phyloP scores from a whole-genome alignment of 192 early-diverging fungal species.

The Umbelopsis vinacea region DNA sequence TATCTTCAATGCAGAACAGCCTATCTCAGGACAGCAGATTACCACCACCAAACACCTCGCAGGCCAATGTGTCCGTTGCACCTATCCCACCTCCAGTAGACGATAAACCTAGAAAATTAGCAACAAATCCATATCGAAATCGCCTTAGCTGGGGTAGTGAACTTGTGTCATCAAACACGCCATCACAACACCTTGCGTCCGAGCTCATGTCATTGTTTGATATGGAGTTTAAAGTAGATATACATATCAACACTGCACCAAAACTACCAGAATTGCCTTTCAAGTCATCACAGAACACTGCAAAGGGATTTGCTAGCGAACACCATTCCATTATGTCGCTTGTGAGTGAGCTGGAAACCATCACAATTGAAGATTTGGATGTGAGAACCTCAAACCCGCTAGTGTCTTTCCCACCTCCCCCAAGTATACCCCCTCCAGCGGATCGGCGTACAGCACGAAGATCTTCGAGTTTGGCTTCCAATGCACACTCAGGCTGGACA shows the following conservation, averaged over 20 bases:
- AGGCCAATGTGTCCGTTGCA: neutral
- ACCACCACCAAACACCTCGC: neutral
- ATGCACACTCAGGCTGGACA: constrained; percentile 7
- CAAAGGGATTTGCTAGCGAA: constrained; percentile 1
- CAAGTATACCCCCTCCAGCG: constrained; percentile 15
- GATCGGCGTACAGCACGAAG: constrained; percentile 12
- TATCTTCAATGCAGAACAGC: neutral
- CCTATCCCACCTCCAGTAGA: neutral
- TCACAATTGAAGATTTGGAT: constrained; percentile 3
- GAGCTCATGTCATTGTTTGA: constrained; percentile 46
- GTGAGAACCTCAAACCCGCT: neutral
- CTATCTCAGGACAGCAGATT: neutral
- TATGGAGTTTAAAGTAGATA: constrained; percentile 45
- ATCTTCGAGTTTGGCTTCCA: constrained; percentile 7
- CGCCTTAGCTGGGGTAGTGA: constrained; percentile 41
- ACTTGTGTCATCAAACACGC: constrained; percentile 25
- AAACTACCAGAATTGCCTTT: constrained; percentile 41
- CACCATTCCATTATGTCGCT: constrained; percentile 8
- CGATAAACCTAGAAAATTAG: neutral
- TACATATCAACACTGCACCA: constrained; percentile 31
- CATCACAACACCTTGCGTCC: constrained; percentile 37
- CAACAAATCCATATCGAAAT: constrained; percentile 17
- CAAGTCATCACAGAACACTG: constrained; percentile 8
- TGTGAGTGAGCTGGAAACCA: constrained; percentile 4
- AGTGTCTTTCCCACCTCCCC: constrained; percentile 1